Evolutionary conservation across 2,329 filamentous ascomycete genomes (phyloP).

Genomic region (Thelonectria rubi): DNA sequence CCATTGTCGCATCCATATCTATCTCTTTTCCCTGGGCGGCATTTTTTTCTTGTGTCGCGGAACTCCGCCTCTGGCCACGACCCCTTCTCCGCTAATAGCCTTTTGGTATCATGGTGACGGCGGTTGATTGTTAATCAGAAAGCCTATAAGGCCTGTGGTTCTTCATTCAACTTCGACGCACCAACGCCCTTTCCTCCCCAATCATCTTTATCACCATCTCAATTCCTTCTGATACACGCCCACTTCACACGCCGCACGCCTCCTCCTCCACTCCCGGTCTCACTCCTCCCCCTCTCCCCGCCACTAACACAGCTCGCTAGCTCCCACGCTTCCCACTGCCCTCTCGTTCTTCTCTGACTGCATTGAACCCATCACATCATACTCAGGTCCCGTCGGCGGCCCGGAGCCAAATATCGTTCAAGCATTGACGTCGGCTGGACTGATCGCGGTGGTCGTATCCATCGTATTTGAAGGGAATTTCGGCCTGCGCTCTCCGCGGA

Average conservation of each 20-base stretch:
- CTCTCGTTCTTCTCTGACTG: not conserved
- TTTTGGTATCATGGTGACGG: not conserved
- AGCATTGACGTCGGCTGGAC: not conserved
- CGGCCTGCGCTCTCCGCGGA: constrained; percentile 4
- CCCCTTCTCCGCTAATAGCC: not conserved
- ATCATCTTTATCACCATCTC: not conserved
- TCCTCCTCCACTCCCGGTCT: not conserved
- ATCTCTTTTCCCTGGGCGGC: not conserved
- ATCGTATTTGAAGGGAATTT: not conserved
- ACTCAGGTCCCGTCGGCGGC: not conserved
- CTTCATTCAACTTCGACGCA: too few relatives aligned
- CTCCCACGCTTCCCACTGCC: too few relatives aligned
- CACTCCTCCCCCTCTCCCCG: not conserved
- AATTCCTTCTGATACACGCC: not conserved
- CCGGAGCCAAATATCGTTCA: not conserved
- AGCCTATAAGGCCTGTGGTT: not conserved
- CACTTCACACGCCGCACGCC: not conserved
- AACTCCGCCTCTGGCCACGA: constrained; percentile 13
- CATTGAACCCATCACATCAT: not conserved
- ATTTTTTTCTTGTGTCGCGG: constrained; percentile 3
- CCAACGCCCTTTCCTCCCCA: not conserved
- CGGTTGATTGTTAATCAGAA: constrained; percentile 1
- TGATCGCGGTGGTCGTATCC: not conserved
- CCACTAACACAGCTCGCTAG: not conserved
- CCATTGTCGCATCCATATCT: not conserved